Conservation (phyloP, 2,329 filamentous ascomycete genomes). For the Trichophyton verrucosum region DNA sequence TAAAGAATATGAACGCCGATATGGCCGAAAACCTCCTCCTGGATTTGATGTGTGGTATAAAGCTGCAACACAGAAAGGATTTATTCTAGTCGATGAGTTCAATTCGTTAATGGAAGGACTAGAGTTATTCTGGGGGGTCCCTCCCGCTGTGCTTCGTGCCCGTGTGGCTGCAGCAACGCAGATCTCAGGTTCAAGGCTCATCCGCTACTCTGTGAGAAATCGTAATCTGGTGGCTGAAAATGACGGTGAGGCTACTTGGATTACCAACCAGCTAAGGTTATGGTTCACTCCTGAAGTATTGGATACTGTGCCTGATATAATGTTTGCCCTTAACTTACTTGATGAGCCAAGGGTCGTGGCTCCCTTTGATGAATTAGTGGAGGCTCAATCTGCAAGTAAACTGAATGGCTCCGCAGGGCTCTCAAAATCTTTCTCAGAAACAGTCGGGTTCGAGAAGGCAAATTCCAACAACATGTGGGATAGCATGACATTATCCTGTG, state of each 20-base stretch:
- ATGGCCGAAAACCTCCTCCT: slow-evolving; percentile 4
- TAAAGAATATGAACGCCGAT: slow-evolving; percentile 5
- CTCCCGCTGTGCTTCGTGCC: slow-evolving; percentile 6
- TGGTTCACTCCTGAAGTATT: slow-evolving; percentile 6
- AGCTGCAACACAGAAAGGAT: not conserved
- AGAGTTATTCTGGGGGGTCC: slow-evolving; percentile 7
- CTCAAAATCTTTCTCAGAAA: not conserved
- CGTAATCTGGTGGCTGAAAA: not conserved
- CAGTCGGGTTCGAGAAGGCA: not conserved
- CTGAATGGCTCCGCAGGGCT: not conserved
- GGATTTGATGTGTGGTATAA: slow-evolving; percentile 6
- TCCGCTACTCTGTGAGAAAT: slow-evolving; percentile 5
- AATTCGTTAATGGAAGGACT: slow-evolving; percentile 6
- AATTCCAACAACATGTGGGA: slow-evolving; percentile 9
- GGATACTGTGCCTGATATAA: slow-evolving; percentile 11
- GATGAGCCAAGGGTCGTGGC: slow-evolving; percentile 14
- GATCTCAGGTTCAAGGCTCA: not conserved
- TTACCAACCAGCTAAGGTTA: not conserved
- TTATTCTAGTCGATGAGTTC: slow-evolving; percentile 5
- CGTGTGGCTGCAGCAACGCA: slow-evolving; percentile 2
- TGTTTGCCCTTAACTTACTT: slow-evolving; percentile 12
- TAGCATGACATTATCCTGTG: slow-evolving; percentile 11
- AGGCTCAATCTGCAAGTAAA: not conserved
- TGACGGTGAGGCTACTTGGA: slow-evolving; percentile 4
- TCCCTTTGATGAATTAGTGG: slow-evolving; percentile 6